phyloP scores from a whole-genome alignment of 1,139 yeast genomes.

The Saccharomyces pastorianus region DNA sequence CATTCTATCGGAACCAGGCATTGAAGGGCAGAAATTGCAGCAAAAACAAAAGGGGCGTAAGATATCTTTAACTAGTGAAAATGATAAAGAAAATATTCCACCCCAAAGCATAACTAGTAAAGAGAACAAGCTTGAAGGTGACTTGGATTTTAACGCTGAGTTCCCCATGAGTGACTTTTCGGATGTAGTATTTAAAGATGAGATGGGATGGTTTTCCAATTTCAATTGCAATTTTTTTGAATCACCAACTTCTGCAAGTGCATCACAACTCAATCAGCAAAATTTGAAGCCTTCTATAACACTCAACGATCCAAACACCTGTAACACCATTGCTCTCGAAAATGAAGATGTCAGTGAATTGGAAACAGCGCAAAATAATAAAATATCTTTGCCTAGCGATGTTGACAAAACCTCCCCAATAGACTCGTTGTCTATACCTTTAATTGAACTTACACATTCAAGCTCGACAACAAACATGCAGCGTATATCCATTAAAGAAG shows the following conservation, averaged over 20 bases:
- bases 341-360: constrained; percentile 19
- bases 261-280: constrained; percentile 4
- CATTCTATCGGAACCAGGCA: background rate
- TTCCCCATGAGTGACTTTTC: constrained; percentile 17
- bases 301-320: constrained; percentile 39
- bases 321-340: constrained; percentile 32
- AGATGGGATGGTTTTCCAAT: constrained; percentile 22
- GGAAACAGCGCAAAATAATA: constrained; percentile 6
- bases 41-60: background rate
- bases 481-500: background rate
- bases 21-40: background rate
- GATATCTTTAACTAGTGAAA: constrained; percentile 11
- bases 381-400: constrained; percentile 13
- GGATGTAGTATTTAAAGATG: constrained; percentile 14
- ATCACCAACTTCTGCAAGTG: constrained; percentile 8
- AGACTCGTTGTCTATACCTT: constrained; percentile 29
- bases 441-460: constrained; percentile 22
- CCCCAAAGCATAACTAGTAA: constrained; percentile 11
- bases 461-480: constrained; percentile 12
- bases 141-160: constrained; percentile 7
- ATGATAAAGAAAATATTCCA: constrained; percentile 28
- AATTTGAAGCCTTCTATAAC: constrained; percentile 24
- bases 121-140: background rate
- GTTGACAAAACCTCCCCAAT: constrained; percentile 29
- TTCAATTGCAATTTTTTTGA: constrained; percentile 17